Evolutionary conservation across 768 basidiomycete genomes (phyloP), one percentile per base, ranked within the genome.

Genomic region (Pleurotus platypus): DNA sequence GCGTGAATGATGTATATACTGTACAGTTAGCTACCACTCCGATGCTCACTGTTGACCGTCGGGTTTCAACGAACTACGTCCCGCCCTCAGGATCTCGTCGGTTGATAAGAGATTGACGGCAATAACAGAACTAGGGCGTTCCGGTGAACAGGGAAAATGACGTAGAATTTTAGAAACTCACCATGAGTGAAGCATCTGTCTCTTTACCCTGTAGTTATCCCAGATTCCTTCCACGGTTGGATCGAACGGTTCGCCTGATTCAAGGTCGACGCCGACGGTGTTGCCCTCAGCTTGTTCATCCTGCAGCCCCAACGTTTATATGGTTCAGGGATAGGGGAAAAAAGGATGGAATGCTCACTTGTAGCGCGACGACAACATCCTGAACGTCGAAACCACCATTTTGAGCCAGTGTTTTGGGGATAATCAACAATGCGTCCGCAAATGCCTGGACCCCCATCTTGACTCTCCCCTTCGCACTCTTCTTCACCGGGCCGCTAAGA

Each of bases 181-280:
- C 94, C 92, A 92, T 66, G 94, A 96, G 68, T 98, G 95, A 46
- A 99, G 75, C 94, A 99, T 97, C 69, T 99, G 97, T 59, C 96
- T 80, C 79, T 99, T 99, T 59, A 99, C 97, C 62, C 97, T 81
- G 69, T 97, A 98, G 75, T 98, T 98, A 70, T 99, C 97, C 95
- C 95, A 99, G 24, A 99, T 87, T 38, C 97, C 97, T 67, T 94
- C 90, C 4, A 92, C 87, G 8, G 92, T 92, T 18, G 97, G 97
- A 67, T 99, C 96, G 67, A 96, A 90, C 1, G 96, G 94, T 71
- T 97, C 94, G 51, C 97, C 97, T 15, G 94, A 90, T 68, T 93
- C 78, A 38, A 99, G 77, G 73, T 98, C 92, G 60, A 99, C 70
- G 13, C 97, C 97, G 61, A 96, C 95, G 45, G 83, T 74, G 66